phyloP scores from a whole-genome alignment of 768 basidiomycete species.

The Favolaschia claudopus region DNA sequence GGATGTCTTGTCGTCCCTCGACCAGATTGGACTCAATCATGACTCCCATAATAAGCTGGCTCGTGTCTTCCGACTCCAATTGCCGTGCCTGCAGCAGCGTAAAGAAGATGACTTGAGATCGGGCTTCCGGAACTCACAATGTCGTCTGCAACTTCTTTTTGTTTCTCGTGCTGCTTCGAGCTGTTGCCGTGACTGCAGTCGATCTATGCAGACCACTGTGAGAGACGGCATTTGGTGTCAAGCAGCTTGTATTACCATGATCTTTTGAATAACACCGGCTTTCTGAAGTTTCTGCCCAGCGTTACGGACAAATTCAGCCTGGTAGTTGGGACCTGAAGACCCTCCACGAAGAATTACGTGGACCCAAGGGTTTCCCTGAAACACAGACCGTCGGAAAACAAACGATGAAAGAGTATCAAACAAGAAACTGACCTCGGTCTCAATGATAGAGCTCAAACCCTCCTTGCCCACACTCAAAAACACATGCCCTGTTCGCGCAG shows the following conservation, averaged over 20 bases:
- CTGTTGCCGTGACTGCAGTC: conserved; percentile 98
- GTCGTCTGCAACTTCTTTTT: conserved; percentile 88
- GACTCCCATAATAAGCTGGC: conserved; percentile 82
- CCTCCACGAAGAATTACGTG: conserved; percentile 96
- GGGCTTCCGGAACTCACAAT: conserved; percentile 62
- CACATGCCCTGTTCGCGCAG: conserved; percentile 89
- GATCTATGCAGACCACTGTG: conserved; percentile 57
- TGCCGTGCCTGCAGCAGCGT: conserved; percentile 65
- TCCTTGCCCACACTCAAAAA: conserved; percentile 98
- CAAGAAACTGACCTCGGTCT: conserved; percentile 73
- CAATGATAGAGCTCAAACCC: conserved; percentile 92
- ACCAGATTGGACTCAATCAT: conserved; percentile 95
- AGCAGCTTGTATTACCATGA: conserved; percentile 73
- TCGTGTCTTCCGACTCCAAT: conserved; percentile 75
- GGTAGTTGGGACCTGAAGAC: conserved; percentile 88
- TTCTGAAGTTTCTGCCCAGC: conserved; percentile 79
- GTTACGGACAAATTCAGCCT: conserved; percentile 78
- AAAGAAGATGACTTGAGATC: conserved; percentile 22
- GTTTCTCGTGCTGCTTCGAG: conserved; percentile 88
- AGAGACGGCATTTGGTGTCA: not conserved
- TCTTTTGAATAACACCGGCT: conserved; percentile 76
- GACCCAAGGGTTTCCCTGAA: conserved; percentile 88
- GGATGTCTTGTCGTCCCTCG: conserved; percentile 88
- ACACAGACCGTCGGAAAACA: not conserved
- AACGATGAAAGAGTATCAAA: not conserved